A percentile compares a stretch with the other conserved stretches of the same genome.
Conservation (phyloP, 768 basidiomycete species). For the Russula griseocarnosa region DNA sequence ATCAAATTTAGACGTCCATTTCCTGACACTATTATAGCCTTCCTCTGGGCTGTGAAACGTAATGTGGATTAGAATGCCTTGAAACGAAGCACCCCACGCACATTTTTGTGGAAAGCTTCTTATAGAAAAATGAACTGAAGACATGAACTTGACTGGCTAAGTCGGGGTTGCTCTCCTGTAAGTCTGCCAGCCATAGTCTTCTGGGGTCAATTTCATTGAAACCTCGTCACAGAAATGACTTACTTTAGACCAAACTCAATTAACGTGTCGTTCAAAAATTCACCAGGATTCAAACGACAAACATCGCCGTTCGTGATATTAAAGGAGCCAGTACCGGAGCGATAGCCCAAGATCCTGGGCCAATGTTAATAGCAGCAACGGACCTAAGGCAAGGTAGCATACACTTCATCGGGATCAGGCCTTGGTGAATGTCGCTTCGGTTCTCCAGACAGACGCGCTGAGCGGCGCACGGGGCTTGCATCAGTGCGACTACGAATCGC, state of each 20-base stretch:
- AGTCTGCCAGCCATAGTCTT: constrained; percentile 66
- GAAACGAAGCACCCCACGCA: constrained; percentile 32
- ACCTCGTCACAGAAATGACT: constrained; percentile 31
- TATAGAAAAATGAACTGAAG: constrained; percentile 98
- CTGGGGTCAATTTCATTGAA: constrained; percentile 3
- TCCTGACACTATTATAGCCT: constrained; percentile 80
- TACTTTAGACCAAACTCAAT: constrained; percentile 96
- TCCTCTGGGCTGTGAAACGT: constrained; percentile 43
- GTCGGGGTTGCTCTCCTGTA: constrained; percentile 52
- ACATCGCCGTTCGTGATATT: constrained; percentile 79
- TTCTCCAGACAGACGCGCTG: constrained; percentile 24
- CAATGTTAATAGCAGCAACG: background rate
- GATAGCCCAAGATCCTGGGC: constrained; percentile 70
- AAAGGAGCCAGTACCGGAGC: constrained; percentile 68
- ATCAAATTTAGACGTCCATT: constrained; percentile 90
- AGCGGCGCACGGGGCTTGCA: constrained; percentile 19
- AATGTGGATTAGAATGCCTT: background rate
- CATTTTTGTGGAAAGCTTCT: constrained; percentile 78
- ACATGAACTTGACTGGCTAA: constrained; percentile 76
- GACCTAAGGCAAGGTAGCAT: background rate
- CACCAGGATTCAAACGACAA: constrained; percentile 65
- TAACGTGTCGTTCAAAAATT: constrained; percentile 93
- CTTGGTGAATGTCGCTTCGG: constrained; percentile 10
- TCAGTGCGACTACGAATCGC: constrained; percentile 2
- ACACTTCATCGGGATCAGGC: constrained; percentile 28